Conservation (phyloP, 495 filamentous ascomycete genomes). For the Neohortaea acidophila region DNA sequence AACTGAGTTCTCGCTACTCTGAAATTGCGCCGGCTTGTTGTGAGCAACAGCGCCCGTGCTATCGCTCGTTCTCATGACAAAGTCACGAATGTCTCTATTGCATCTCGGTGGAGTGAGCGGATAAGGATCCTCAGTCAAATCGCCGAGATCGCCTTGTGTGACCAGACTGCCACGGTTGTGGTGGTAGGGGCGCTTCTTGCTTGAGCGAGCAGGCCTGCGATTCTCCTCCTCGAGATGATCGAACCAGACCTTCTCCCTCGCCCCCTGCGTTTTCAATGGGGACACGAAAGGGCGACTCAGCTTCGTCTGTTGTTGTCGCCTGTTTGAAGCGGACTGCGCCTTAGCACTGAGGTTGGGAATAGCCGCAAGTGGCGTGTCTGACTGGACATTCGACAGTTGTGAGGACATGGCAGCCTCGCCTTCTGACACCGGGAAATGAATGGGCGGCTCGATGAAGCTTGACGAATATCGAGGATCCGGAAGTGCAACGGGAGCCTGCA, state of each 20-base stretch:
- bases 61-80: constrained; percentile 6
- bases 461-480: no score
- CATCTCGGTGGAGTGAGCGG: constrained; percentile 11
- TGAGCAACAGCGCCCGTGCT: no score
- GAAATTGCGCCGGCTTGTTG: no score
- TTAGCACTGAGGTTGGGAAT: constrained; percentile 14
- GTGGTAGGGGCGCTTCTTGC: neutral
- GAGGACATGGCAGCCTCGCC: no score
- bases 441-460: no score
- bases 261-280: constrained; percentile 19
- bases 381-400: no score
- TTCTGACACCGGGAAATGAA: no score
- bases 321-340: constrained; percentile 5
- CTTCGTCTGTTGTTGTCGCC: constrained; percentile 14
- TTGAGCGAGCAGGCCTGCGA: neutral
- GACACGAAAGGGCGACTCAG: constrained; percentile 26
- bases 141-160: constrained; percentile 12
- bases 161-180: constrained; percentile 5
- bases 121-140: constrained; percentile 9
- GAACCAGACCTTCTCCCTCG: constrained; percentile 22
- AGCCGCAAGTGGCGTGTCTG: constrained; percentile 17
- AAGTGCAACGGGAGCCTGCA: no score
- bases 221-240: constrained; percentile 13
- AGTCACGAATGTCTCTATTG: constrained; percentile 23
- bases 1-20: neutral